phyloP scores from a whole-genome alignment of 306 rosid genomes.

The Gynostemma pentaphyllum region DNA sequence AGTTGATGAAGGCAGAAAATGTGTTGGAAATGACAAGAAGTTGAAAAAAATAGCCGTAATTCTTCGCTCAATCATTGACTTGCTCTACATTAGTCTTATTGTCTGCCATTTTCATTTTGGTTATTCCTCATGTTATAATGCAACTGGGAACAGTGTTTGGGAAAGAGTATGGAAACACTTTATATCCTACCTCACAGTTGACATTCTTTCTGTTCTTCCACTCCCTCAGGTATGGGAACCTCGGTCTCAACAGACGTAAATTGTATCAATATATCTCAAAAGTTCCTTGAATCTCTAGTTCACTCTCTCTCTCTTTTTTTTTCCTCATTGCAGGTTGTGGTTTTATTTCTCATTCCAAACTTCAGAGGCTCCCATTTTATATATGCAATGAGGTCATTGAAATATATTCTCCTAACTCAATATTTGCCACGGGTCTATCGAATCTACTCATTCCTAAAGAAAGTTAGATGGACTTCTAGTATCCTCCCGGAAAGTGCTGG shows the following conservation, averaged over 20 bases:
- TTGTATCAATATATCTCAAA: background rate
- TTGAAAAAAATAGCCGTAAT: background rate
- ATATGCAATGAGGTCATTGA: background rate
- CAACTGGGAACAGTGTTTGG: background rate
- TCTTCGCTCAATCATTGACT: slow-evolving; percentile 6
- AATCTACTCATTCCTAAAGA: slow-evolving; percentile 3
- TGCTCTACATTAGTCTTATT: background rate
- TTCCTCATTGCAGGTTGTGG: slow-evolving; percentile 9
- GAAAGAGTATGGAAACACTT: background rate
- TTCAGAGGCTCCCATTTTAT: background rate
- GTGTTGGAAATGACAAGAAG: slow-evolving; percentile 2
- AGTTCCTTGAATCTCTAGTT: background rate
- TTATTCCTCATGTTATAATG: background rate
- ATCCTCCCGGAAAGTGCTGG: slow-evolving; percentile 9
- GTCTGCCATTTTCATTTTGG: background rate
- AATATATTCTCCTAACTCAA: slow-evolving; percentile 1
- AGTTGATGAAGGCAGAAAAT: background rate
- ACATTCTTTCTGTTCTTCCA: slow-evolving; percentile 5
- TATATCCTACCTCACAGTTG: background rate
- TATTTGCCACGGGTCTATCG: slow-evolving; percentile 10
- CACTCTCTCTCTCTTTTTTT: background rate
- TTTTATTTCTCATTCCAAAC: background rate
- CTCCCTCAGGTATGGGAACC: slow-evolving; percentile 7
- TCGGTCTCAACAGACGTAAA: background rate
- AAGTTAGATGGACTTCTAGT: background rate